phyloP scores from a whole-genome alignment of 169 alveolate genomes.

The Perkinsus olseni region DNA sequence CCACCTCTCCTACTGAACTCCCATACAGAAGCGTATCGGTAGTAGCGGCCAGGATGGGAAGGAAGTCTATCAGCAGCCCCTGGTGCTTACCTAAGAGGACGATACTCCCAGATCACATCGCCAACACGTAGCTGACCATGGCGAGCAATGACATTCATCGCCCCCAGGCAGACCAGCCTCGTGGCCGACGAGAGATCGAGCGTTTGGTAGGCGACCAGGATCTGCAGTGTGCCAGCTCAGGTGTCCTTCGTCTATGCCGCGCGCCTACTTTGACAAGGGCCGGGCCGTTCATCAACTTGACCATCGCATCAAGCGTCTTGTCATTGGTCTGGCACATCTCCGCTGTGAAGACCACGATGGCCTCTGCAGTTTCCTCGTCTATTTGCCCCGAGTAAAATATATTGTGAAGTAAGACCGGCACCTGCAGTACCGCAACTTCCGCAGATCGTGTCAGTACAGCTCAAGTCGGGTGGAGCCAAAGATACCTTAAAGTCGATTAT shows the following conservation, averaged over 20 bases:
- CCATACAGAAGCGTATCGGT: background rate
- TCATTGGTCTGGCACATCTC: constrained; percentile 19
- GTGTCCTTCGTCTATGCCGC: background rate
- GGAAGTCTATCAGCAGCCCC: background rate
- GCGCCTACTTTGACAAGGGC: background rate
- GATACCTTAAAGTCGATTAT: background rate
- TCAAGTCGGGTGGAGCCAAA: too few relatives aligned
- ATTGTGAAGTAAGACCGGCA: constrained; percentile 23
- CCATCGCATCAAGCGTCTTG: background rate
- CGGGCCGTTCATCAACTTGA: background rate
- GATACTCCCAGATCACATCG: background rate
- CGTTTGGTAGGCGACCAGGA: background rate
- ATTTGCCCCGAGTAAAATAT: constrained; percentile 32
- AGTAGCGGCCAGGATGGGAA: background rate
- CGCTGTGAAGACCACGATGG: constrained; percentile 32
- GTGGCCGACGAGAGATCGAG: background rate
- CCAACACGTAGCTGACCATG: background rate
- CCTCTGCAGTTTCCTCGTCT: constrained; percentile 30
- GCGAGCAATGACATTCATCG: background rate
- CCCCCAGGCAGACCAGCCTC: background rate
- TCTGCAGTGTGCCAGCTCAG: background rate
- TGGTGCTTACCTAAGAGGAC: background rate
- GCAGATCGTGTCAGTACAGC: too few relatives aligned
- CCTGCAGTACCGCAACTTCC: background rate
- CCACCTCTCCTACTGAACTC: background rate